phyloP scores from a whole-genome alignment of 352 stramenopile species.

The Globisporangium nodosum region DNA sequence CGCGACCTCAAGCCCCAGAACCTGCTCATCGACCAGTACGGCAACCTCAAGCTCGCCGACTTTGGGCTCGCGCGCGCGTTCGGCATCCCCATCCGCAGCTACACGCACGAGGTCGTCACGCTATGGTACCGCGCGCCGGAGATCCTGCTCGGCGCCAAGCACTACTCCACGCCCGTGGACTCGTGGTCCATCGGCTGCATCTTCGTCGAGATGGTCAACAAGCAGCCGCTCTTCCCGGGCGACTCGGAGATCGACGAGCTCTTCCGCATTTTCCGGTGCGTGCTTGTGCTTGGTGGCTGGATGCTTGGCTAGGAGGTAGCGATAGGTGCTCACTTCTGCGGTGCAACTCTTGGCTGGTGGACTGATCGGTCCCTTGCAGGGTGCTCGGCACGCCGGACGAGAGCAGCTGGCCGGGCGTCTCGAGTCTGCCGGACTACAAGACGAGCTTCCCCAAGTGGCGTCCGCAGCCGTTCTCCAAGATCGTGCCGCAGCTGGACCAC shows the following conservation, averaged over 20 bases:
- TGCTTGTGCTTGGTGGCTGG: neutral
- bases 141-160: conserved; percentile 90
- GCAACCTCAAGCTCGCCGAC: conserved; percentile 90
- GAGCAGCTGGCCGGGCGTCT: conserved; percentile 95
- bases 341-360: neutral
- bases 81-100: conserved; percentile 79
- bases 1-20: conserved; percentile 98
- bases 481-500: conserved; percentile 81
- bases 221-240: conserved; percentile 85
- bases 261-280: conserved; percentile 96
- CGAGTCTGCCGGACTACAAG: conserved; percentile 97
- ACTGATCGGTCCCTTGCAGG: conserved; percentile 12
- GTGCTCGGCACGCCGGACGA: conserved; percentile 97
- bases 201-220: conserved; percentile 93
- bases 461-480: conserved; percentile 81
- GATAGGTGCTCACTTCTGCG: neutral
- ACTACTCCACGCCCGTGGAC: conserved; percentile 93
- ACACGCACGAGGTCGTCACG: conserved; percentile 95
- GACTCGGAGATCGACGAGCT: conserved; percentile 99
- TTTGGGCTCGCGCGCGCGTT: conserved; percentile 91
- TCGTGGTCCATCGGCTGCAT: conserved; percentile 92
- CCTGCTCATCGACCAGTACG: conserved; percentile 84
- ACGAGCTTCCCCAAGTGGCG: conserved; percentile 97
- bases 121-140: conserved; percentile 95
- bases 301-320: neutral